These are phyloP conservation scores for Metarhizium rileyi DNA, from an alignment of 2,329 filamentous ascomycete genomes.

Conservation along the genomic window DNA sequence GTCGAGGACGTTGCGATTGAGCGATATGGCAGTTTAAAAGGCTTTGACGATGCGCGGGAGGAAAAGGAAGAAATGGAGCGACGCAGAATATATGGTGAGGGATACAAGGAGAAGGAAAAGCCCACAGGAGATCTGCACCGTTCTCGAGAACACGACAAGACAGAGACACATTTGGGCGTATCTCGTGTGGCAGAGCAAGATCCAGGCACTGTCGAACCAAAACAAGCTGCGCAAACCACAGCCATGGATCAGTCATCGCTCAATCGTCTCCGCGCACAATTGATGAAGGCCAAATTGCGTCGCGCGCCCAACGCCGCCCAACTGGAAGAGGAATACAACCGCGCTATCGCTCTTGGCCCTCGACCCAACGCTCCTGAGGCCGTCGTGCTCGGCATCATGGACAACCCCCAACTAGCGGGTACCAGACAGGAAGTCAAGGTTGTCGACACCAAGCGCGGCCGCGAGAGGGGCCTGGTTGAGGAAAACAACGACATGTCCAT, in stretches of 20 bases:
- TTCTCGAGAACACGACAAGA: constrained; percentile 57
- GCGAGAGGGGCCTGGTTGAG: constrained; percentile 73
- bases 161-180: constrained; percentile 15
- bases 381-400: constrained; percentile 77
- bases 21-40: constrained; percentile 67
- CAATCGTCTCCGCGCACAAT: constrained; percentile 82
- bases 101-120: constrained; percentile 76
- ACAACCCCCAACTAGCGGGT: constrained; percentile 80
- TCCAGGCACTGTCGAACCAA: constrained; percentile 49
- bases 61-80: constrained; percentile 87
- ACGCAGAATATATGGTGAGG: constrained; percentile 70
- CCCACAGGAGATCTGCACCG: constrained; percentile 80
- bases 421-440: constrained; percentile 62
- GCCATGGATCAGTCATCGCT: constrained; percentile 67
- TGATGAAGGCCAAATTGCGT: constrained; percentile 91
- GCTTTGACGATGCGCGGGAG: constrained; percentile 88
- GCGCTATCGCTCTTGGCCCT: constrained; percentile 54
- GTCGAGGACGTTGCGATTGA: constrained; percentile 79
- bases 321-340: constrained; percentile 77
- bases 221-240: constrained; percentile 25
- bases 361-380: constrained; percentile 46
- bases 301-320: constrained; percentile 64
- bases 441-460: constrained; percentile 70
- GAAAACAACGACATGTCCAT: constrained; percentile 95
- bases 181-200: constrained; percentile 18